phyloP scores from a whole-genome alignment of 768 basidiomycete genomes.

The Peribolospora baueri region DNA sequence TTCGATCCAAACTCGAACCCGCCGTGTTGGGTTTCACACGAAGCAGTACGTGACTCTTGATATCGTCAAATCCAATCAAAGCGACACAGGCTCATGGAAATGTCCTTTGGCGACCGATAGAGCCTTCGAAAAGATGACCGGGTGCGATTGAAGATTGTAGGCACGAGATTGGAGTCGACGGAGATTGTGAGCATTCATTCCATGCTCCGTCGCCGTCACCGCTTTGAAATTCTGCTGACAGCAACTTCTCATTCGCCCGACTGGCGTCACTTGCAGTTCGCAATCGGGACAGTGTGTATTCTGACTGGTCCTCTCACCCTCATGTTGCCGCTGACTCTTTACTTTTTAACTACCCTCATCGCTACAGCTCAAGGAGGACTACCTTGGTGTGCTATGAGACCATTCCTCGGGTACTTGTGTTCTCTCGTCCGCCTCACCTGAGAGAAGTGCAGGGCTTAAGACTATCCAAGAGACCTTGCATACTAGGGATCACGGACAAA shows the following conservation, averaged over 20 bases:
- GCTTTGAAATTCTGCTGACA: neutral
- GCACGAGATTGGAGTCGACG: constrained; percentile 87
- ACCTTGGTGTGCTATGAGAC: constrained; percentile 41
- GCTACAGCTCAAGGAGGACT: constrained; percentile 60
- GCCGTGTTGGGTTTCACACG: constrained; percentile 67
- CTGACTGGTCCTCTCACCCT: constrained; percentile 2
- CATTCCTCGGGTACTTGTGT: no score
- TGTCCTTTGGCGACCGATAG: constrained; percentile 20
- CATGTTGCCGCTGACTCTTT: no score
- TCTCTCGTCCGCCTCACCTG: no score
- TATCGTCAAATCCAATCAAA: neutral
- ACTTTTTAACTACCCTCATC: no score
- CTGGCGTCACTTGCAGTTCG: constrained; percentile 35
- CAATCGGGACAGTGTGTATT: constrained; percentile 49
- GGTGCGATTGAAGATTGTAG: constrained; percentile 89
- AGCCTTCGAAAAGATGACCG: constrained; percentile 83
- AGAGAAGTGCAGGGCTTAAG: no score
- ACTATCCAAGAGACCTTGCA: no score
- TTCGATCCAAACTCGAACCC: constrained; percentile 93
- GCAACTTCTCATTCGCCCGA: neutral
- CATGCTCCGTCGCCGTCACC: neutral
- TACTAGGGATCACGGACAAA: no score
- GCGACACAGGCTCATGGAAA: neutral
- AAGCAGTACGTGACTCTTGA: constrained; percentile 32
- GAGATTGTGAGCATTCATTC: constrained; percentile 42